phyloP scores from a whole-genome alignment of 2,329 filamentous ascomycete species.

The Phialophora tarda region DNA sequence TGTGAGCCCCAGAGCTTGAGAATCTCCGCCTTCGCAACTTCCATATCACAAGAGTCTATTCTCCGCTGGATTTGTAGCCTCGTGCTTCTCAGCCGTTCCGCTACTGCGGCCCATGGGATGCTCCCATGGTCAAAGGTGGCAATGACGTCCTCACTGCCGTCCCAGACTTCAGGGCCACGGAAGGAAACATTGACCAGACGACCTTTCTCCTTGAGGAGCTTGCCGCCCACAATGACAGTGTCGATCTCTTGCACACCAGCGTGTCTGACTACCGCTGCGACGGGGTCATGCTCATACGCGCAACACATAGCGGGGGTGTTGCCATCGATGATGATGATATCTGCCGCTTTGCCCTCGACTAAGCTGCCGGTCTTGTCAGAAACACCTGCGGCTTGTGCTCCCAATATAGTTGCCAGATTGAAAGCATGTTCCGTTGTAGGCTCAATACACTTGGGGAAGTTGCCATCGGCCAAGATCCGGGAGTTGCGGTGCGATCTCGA shows the following conservation, averaged over 20 bases:
- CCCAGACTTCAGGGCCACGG: slow-evolving; percentile 4
- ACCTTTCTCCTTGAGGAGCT: slow-evolving; percentile 15
- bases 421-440: slow-evolving; percentile 11
- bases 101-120: slow-evolving; percentile 12
- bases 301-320: slow-evolving; percentile 17
- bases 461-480: slow-evolving; percentile 7
- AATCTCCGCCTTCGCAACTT: slow-evolving; percentile 10
- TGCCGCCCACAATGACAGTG: slow-evolving; percentile 3
- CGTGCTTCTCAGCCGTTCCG: slow-evolving; percentile 7
- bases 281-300: slow-evolving; percentile 14
- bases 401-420: slow-evolving; percentile 16
- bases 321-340: slow-evolving; percentile 6
- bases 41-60: slow-evolving; percentile 16
- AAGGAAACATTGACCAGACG: slow-evolving; percentile 11
- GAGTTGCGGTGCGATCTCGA: slow-evolving; percentile 14
- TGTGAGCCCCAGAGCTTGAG: slow-evolving; percentile 13
- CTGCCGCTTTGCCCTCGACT: slow-evolving; percentile 4
- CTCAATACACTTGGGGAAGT: slow-evolving; percentile 4
- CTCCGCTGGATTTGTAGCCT: slow-evolving; percentile 12
- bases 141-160: neutral
- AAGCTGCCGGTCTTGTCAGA: slow-evolving; percentile 10
- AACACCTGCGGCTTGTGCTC: slow-evolving; percentile 4
- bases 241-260: slow-evolving; percentile 14
- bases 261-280: slow-evolving; percentile 13
- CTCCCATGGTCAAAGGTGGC: neutral